Base-by-base conservation (phyloP, 495 filamentous ascomycete genomes). In the Neurospora africana region DNA sequence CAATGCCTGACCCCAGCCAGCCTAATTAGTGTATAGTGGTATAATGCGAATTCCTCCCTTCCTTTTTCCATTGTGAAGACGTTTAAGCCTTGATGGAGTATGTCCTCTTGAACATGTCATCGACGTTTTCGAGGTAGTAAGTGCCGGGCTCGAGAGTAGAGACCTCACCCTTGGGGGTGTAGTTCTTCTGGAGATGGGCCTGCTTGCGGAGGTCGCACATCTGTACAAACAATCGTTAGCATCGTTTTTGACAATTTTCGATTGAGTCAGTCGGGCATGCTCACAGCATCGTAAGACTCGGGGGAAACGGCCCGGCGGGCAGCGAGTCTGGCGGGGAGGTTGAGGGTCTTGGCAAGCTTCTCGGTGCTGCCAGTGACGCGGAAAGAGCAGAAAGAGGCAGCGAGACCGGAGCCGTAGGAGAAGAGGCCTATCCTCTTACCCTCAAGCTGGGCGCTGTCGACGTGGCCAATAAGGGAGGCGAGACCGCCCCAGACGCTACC, bases 161-260 rank as follows among this genome's bases (percentile, higher is more conserved):
- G n/a, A 86, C 76, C 65, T 89, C 89, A 72, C 95, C 95, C 68
- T 84, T 74, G 43, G 95, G 95, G 75, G 85, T 89, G 84, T 91
- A 99, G 84, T 90, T 82, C 86, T 97, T 98, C 86, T 97, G 87
- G 77, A 98, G 84, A 83, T 99, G 95, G 74, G 95, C 96, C 81
- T 93, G 89, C 86, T 98, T 92, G 75, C 95, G 92, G 75, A 98
- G 87, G 73, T 91, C 87, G 84, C 95, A 99, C 91, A 97, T 96
- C 90, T 65, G 27, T 94, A 72, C 11, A 68, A 19, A 11, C 17
- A 70, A 35, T 35, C 15, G 58, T 80, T 76, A 82, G 77, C 67
- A 27, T 44, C 1, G 2, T 40, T 21, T 27, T 27, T 23, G 23
- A 11, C 23, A 53, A 13, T 11, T 13, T 36, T 13, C 8, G 27